Percentiles rank a stretch among this genome's conserved stretches.
These are phyloP conservation scores for Candida sp. DNA, from an alignment of 1,139 yeast species.

Conservation along the genomic window DNA sequence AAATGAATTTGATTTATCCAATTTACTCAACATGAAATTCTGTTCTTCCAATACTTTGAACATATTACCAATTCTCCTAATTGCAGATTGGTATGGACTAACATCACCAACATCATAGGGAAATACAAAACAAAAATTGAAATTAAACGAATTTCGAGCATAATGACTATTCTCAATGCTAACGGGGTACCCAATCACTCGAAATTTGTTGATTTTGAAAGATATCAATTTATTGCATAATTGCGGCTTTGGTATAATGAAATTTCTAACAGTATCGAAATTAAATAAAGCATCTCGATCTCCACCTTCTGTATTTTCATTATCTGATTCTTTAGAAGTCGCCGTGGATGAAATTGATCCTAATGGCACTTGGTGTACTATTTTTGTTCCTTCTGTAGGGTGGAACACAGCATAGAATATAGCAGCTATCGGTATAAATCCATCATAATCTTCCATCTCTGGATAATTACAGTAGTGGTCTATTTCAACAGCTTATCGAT, in stretches of 20 bases:
- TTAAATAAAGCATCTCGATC: conserved; percentile 47
- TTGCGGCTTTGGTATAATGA: conserved; percentile 90
- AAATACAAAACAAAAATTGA: conserved; percentile 91
- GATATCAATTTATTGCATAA: conserved; percentile 81
- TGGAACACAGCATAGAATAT: conserved; percentile 90
- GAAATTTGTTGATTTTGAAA: conserved; percentile 64
- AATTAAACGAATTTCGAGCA: conserved; percentile 87
- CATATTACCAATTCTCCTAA: conserved; percentile 82
- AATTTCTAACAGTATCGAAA: conserved; percentile 85
- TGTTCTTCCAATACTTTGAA: conserved; percentile 91
- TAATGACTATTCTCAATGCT: conserved; percentile 72
- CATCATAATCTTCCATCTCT: conserved; percentile 42
- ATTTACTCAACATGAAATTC: conserved; percentile 65
- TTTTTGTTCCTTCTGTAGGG: conserved; percentile 93
- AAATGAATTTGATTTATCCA: conserved; percentile 34
- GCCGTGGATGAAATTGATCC: conserved; percentile 37
- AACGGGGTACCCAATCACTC: conserved; percentile 90
- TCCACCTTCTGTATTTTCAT: background rate
- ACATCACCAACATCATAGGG: conserved; percentile 71
- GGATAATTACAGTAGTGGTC: background rate
- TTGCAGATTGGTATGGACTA: conserved; percentile 82
- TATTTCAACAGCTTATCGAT: background rate
- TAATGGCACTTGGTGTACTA: conserved; percentile 87
- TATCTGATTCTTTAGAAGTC: conserved; percentile 12
- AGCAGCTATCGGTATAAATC: conserved; percentile 82